Conservation (phyloP, 192 early-diverging fungal species). For the Rhizophagus prolifer region DNA sequence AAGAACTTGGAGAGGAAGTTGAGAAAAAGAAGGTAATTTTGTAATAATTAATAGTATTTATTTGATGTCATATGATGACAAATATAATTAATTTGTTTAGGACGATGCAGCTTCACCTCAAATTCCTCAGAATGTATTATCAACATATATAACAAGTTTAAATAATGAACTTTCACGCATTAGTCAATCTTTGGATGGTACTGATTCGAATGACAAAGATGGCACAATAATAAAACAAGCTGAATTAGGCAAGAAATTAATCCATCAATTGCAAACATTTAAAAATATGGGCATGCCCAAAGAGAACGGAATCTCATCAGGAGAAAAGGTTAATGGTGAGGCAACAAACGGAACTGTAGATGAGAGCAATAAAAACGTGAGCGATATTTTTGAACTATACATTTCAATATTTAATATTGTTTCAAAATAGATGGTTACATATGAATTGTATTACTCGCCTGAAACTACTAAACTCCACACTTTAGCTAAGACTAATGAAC, state of each 20-base stretch:
- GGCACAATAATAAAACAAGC: slow-evolving; percentile 45
- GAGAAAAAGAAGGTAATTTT: slow-evolving; percentile 51
- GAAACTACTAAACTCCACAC: slow-evolving; percentile 54
- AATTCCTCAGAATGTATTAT: slow-evolving; percentile 45
- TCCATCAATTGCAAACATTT: slow-evolving; percentile 54
- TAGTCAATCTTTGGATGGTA: slow-evolving; percentile 41
- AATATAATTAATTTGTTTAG: background rate
- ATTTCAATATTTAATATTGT: background rate
- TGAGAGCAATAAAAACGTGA: slow-evolving; percentile 20
- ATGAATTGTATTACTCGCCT: slow-evolving; percentile 73
- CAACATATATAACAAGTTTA: slow-evolving; percentile 51
- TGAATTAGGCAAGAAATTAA: slow-evolving; percentile 49
- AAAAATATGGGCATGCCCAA: slow-evolving; percentile 38
- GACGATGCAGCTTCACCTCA: background rate
- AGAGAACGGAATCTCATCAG: slow-evolving; percentile 5
- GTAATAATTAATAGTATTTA: background rate
- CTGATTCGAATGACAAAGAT: slow-evolving; percentile 29
- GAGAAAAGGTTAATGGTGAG: slow-evolving; percentile 20
- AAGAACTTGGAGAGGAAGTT: slow-evolving; percentile 74
- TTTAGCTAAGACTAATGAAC: slow-evolving; percentile 56
- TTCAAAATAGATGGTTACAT: slow-evolving; percentile 55
- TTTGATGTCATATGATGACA: background rate
- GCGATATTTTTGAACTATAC: background rate
- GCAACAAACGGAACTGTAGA: background rate
- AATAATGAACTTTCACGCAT: slow-evolving; percentile 52